Evolutionary conservation across 2,329 filamentous ascomycete genomes (phyloP).

Genomic region (Hypocreales sp.): DNA sequence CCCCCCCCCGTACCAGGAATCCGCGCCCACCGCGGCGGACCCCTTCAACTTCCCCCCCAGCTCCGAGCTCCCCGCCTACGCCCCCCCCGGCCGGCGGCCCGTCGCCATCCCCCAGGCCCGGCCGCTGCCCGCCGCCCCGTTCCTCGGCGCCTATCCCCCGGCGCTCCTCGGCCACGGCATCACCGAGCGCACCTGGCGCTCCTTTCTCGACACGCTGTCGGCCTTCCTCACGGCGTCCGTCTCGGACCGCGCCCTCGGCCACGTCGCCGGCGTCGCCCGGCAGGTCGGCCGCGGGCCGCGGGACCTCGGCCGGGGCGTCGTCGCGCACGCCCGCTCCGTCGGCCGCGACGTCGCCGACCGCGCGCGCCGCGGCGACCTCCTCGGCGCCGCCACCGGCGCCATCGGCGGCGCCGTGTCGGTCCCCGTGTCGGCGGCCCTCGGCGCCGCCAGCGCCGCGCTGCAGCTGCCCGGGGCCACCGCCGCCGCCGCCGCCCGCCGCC

Average conservation of each 20-base stretch:
- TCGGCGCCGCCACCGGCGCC: constrained; percentile 20
- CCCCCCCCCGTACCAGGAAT: constrained; percentile 3
- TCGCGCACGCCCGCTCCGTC: constrained; percentile 18
- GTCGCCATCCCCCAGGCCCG: constrained; percentile 25
- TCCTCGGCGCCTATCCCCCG: constrained; percentile 22
- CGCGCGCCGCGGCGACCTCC: constrained; percentile 21
- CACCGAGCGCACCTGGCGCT: constrained; percentile 16
- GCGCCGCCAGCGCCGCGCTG: constrained; percentile 17
- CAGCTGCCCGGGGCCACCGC: constrained; percentile 18
- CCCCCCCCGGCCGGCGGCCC: constrained; percentile 7
- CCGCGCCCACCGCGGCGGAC: constrained; percentile 1
- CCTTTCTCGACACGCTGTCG: constrained; percentile 23
- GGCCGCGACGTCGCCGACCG: constrained; percentile 16
- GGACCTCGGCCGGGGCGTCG: constrained; percentile 19
- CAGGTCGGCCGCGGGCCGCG: constrained; percentile 19
- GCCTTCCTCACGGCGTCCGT: constrained; percentile 30
- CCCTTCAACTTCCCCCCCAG: constrained; percentile 25
- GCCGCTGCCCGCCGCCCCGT: constrained; percentile 18
- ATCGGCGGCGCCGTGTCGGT: constrained; percentile 22
- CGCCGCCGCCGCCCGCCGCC: constrained; percentile 18
- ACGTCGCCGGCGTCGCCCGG: constrained; percentile 24
- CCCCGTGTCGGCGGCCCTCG: constrained; percentile 20
- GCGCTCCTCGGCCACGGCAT: constrained; percentile 22
- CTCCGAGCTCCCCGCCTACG: constrained; percentile 14
- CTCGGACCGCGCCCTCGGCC: constrained; percentile 24